These are phyloP conservation scores for Boletus bicolor DNA, from an alignment of 768 basidiomycete species.

Conservation along the genomic window DNA sequence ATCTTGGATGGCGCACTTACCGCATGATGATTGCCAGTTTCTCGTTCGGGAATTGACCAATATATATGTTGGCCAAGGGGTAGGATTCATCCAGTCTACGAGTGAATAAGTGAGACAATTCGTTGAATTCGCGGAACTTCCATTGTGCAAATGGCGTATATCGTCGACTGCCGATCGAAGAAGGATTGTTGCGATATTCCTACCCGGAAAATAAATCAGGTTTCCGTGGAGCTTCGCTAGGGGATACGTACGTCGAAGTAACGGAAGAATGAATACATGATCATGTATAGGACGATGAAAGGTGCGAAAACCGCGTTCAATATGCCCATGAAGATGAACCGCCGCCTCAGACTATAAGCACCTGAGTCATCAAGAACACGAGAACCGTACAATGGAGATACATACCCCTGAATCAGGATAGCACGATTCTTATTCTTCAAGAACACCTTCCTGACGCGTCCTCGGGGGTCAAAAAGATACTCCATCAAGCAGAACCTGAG, in stretches of 20 bases:
- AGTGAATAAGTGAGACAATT: conserved; percentile 89
- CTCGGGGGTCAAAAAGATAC: conserved; percentile 88
- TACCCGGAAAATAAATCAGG: conserved; percentile 30
- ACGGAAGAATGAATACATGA: conserved; percentile 99
- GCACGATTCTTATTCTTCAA: conserved; percentile 78
- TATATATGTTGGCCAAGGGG: conserved; percentile 89
- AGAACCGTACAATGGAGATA: conserved; percentile 5
- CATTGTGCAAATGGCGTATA: conserved; percentile 96
- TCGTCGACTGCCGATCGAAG: conserved; percentile 84
- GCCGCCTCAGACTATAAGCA: conserved; percentile 59
- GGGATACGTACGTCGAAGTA: conserved; percentile 84
- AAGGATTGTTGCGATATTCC: conserved; percentile 99
- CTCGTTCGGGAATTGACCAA: conserved; percentile 97
- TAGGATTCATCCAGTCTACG: conserved; percentile 86
- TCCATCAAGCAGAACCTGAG: conserved; percentile 92
- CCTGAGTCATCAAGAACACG: not conserved
- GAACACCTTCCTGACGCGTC: conserved; percentile 88
- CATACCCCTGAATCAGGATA: conserved; percentile 81
- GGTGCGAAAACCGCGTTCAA: conserved; percentile 94
- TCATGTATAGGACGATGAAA: conserved; percentile 92
- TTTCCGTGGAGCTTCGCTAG: not conserved
- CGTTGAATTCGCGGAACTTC: conserved; percentile 99
- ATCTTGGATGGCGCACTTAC: conserved; percentile 41
- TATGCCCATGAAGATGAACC: conserved; percentile 96
- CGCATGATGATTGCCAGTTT: conserved; percentile 86